Base-by-base conservation (phyloP, 2,329 filamentous ascomycete species). In the Leptosphaerulina australis region DNA sequence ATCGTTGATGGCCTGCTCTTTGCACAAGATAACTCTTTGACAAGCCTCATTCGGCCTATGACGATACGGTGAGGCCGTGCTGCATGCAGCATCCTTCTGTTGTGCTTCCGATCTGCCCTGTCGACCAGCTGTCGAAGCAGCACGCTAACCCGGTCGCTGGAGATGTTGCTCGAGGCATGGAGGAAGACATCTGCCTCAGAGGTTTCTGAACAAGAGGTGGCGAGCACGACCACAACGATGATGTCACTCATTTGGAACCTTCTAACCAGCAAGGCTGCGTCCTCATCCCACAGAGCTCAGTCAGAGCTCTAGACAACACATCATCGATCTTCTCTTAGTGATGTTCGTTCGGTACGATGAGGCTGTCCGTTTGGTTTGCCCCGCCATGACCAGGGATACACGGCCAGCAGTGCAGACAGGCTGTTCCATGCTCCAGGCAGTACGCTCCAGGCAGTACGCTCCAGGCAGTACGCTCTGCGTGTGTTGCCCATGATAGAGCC, bases 401-500 rank as follows among this genome's bases (percentile, higher is more conserved):
- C 55, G 21, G 52, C 55, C 55, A 57, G 48, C 44, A 50, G 50
- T 50, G 55, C 51, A 50, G 40, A 38, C 47, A 28, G 37, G 48
- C 44, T 49, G 47, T 55, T 55, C 49, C 28, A 45, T 44, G 53
- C 44, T 50, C 49, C 58, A 55, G 53, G 53, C 59, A 52, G 53
- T 55, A 45, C 43, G 53, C 44, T 50, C 49, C 58, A 55, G 53
- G 53, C 59, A 52, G 53, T 55, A 45, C 43, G 53, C 44, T 50
- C 49, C 58, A 55, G 53, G 53, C 59, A 52, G 53, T 55, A 50
- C 51, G 45, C 46, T 48, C n/a, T 37, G 34, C 55, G 54, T 56
- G 53, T 53, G 50, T 44, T 49, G 55, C 50, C 50, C 51, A 47
- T 44, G 53, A 50, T 53, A 56, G 58, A 58, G 55, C 57, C 60